phyloP scores from a whole-genome alignment of 2,329 filamentous ascomycete genomes.

The Apiospora hydei region DNA sequence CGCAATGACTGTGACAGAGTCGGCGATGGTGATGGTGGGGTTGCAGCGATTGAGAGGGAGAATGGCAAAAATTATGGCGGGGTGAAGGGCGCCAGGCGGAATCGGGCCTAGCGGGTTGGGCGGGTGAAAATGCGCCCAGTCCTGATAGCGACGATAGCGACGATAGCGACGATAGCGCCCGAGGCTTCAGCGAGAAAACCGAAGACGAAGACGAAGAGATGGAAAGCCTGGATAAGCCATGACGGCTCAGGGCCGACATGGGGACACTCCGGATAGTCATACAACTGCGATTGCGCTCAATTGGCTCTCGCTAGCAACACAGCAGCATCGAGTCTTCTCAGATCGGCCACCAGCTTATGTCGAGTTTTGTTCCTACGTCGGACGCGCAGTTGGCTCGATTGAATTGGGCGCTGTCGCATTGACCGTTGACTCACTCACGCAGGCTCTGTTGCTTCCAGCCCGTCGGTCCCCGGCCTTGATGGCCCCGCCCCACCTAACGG shows the following conservation, averaged over 20 bases:
- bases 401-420: constrained; percentile 1
- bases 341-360: background rate
- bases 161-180: background rate
- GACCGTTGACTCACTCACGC: background rate
- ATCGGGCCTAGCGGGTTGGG: constrained; percentile 14
- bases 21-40: constrained; percentile 30
- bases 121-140: background rate
- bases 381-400: background rate
- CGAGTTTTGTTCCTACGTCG: background rate
- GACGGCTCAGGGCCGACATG: constrained; percentile 4
- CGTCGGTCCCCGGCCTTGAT: background rate
- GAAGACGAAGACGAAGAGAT: background rate
- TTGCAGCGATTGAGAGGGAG: background rate
- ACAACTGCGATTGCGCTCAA: background rate
- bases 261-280: background rate
- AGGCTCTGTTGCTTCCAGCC: background rate
- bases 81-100: constrained; percentile 26
- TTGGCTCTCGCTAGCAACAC: background rate
- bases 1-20: constrained; percentile 14
- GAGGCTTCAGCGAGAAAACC: background rate
- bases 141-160: background rate
- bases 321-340: background rate
- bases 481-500: background rate
- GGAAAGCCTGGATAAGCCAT: background rate
- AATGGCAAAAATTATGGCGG: constrained; percentile 28